These are phyloP conservation scores for Podospora didyma DNA, from an alignment of 495 filamentous ascomycete species.

Conservation along the genomic window DNA sequence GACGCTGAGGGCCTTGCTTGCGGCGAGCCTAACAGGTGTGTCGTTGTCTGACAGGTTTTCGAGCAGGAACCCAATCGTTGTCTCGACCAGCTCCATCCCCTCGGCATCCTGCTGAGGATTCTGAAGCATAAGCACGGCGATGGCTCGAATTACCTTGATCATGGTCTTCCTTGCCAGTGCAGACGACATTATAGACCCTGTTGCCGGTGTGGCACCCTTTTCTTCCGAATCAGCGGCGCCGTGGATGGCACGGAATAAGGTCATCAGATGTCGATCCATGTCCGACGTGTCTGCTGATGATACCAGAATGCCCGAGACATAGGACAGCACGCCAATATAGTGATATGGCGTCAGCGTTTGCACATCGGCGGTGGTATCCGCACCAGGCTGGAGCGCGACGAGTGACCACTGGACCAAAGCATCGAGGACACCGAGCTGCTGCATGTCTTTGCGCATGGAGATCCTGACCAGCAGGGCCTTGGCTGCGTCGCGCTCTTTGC, in stretches of 20 bases:
- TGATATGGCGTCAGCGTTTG: slow-evolving; percentile 36
- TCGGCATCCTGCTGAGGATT: slow-evolving; percentile 22
- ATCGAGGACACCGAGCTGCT: slow-evolving; percentile 63
- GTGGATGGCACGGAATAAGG: slow-evolving; percentile 49
- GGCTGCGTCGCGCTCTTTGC: slow-evolving; percentile 86
- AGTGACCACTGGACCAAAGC: slow-evolving; percentile 67
- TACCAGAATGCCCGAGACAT: slow-evolving; percentile 67
- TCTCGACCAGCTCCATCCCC: slow-evolving; percentile 59
- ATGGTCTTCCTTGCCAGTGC: slow-evolving; percentile 73
- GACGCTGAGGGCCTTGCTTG: slow-evolving; percentile 87
- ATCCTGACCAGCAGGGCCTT: slow-evolving; percentile 76
- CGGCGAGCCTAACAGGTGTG: slow-evolving; percentile 81
- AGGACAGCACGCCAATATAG: slow-evolving; percentile 71
- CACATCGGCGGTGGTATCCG: slow-evolving; percentile 9
- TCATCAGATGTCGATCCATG: slow-evolving; percentile 44
- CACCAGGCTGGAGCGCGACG: slow-evolving; percentile 41
- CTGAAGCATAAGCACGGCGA: slow-evolving; percentile 59
- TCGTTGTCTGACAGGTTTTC: slow-evolving; percentile 72
- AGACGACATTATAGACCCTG: slow-evolving; percentile 51
- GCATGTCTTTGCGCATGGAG: slow-evolving; percentile 84
- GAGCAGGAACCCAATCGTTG: slow-evolving; percentile 68
- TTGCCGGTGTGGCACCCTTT: slow-evolving; percentile 24
- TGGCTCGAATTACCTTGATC: slow-evolving; percentile 76
- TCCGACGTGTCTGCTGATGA: slow-evolving; percentile 46
- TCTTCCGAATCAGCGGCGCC: slow-evolving; percentile 34